Evolutionary conservation across 192 early-diverging fungal genomes (phyloP).

Genomic region (Chytriomyces sp.): DNA sequence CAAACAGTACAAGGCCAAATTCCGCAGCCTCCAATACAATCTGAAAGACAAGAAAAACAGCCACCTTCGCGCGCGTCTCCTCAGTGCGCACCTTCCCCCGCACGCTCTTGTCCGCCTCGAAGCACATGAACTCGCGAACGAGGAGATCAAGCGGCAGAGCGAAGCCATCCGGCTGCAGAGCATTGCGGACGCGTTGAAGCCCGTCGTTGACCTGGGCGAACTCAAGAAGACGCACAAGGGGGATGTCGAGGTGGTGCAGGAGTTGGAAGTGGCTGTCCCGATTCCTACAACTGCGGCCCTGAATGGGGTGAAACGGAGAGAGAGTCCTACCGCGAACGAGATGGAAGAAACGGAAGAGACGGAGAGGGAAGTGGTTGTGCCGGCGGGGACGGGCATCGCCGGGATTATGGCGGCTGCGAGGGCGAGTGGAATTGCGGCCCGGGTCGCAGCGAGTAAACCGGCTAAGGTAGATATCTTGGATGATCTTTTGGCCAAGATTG

Average conservation of each 20-base stretch:
- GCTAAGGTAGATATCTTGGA: constrained; percentile 18
- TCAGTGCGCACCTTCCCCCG: constrained; percentile 28
- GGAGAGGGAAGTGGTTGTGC: not conserved
- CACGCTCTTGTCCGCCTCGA: constrained; percentile 35
- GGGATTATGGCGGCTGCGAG: constrained; percentile 10
- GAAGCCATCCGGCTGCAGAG: constrained; percentile 59
- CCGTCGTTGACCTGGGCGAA: constrained; percentile 47
- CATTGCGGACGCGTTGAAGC: constrained; percentile 57
- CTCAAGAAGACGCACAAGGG: constrained; percentile 48
- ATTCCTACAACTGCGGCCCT: not conserved
- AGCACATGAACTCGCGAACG: constrained; percentile 55
- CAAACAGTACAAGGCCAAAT: constrained; percentile 47
- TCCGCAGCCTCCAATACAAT: constrained; percentile 52
- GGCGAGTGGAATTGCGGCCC: not conserved
- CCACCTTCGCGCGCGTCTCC: constrained; percentile 31
- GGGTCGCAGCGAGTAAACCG: not conserved
- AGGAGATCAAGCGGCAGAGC: constrained; percentile 61
- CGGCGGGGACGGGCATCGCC: not conserved
- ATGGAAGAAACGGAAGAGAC: not conserved
- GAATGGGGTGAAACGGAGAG: not conserved
- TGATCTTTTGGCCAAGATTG: constrained; percentile 26
- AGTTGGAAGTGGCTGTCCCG: not conserved
- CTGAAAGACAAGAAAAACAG: constrained; percentile 47
- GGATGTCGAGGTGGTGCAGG: constrained; percentile 35
- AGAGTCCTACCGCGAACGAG: not conserved